Conservation (phyloP, 768 basidiomycete species). For the Scleroderma bovista region DNA sequence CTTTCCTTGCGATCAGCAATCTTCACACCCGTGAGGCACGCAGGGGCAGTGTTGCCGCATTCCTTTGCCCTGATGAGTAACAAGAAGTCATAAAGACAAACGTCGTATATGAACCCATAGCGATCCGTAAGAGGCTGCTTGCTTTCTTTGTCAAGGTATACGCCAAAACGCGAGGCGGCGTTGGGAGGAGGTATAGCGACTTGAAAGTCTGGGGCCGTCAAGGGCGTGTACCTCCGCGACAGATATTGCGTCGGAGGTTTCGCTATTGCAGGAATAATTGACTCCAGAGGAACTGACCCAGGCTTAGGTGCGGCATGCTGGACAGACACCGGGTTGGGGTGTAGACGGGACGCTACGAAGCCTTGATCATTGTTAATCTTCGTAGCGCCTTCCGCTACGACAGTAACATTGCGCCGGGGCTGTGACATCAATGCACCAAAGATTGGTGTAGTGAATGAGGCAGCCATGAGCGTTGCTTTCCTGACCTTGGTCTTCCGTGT, state of each 20-base stretch:
- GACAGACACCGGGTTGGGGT: conserved; percentile 8
- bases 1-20: conserved; percentile 80
- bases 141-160: conserved; percentile 45
- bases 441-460: conserved; percentile 49
- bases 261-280: conserved; percentile 72
- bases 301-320: conserved; percentile 27
- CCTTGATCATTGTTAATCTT: conserved; percentile 10
- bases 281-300: conserved; percentile 63
- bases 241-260: conserved; percentile 86
- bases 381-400: conserved; percentile 18
- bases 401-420: conserved; percentile 39
- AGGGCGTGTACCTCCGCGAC: conserved; percentile 64
- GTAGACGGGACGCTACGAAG: neutral
- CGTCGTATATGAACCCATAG: conserved; percentile 88
- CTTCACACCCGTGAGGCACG: conserved; percentile 82
- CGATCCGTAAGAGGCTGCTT: conserved; percentile 72
- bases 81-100: conserved; percentile 74
- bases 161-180: conserved; percentile 49
- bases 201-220: conserved; percentile 69
- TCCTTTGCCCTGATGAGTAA: conserved; percentile 68
- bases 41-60: conserved; percentile 72
- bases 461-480: conserved; percentile 30
- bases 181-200: conserved; percentile 60
- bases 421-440: conserved; percentile 56
- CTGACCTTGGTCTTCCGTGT: conserved; percentile 32